These are phyloP conservation scores for Saccharum spontaneum DNA, from an alignment of 176 grass and related monocot species.

Conservation along the genomic window DNA sequence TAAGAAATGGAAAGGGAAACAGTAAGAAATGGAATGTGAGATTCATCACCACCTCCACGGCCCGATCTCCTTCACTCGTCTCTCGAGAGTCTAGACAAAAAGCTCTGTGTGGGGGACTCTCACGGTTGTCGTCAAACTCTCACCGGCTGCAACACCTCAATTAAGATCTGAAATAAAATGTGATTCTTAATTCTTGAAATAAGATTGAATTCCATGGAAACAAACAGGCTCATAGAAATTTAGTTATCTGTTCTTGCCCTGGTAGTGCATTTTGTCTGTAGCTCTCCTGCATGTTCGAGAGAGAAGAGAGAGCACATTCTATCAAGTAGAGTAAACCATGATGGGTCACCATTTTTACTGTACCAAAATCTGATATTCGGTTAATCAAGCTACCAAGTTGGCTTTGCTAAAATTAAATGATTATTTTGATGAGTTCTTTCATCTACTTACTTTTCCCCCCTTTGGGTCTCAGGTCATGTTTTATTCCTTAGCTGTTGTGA, in stretches of 20 bases:
- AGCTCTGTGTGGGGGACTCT: background rate
- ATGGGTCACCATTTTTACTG: background rate
- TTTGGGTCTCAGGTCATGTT: conserved; percentile 81
- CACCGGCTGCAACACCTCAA: background rate
- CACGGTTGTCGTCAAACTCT: background rate
- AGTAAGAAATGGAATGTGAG: background rate
- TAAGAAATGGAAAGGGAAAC: too few relatives aligned
- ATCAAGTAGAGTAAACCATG: background rate
- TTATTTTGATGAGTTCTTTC: conserved; percentile 1
- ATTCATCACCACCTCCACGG: background rate
- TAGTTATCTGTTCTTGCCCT: background rate
- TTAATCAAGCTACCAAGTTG: background rate
- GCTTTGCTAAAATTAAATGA: background rate
- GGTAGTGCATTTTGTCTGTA: background rate
- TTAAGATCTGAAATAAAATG: too few relatives aligned
- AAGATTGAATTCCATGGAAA: too few relatives aligned
- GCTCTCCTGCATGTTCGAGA: background rate
- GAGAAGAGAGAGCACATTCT: background rate
- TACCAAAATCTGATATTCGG: background rate
- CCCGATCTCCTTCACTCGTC: background rate
- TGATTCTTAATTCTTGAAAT: too few relatives aligned
- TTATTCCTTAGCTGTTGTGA: conserved; percentile 91
- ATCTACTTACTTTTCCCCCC: background rate
- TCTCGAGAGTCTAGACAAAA: background rate
- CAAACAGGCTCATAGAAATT: too few relatives aligned